Evolutionary conservation across 371 early-diverging fungal genomes (phyloP).

Genomic region (Mortierella sp.): DNA sequence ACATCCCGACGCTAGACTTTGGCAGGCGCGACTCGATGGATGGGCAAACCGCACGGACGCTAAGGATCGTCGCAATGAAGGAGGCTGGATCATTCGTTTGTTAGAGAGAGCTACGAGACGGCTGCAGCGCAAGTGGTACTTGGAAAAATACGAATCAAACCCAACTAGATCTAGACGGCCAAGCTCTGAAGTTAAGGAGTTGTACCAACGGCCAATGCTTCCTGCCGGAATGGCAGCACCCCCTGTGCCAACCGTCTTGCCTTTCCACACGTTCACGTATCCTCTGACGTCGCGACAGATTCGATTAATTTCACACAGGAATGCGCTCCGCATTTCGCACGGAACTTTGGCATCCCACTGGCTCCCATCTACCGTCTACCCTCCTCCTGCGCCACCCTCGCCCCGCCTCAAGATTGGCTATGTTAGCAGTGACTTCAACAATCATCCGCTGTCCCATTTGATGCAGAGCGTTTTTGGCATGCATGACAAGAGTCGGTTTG

Average conservation of each 20-base stretch:
- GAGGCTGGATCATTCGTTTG: conserved; percentile 81
- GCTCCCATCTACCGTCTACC: conserved; percentile 79
- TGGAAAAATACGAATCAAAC: conserved; percentile 59
- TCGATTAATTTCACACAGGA: conserved; percentile 89
- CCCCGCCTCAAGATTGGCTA: conserved; percentile 85
- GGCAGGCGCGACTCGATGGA: conserved; percentile 34
- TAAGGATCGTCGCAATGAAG: conserved; percentile 73
- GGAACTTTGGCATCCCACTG: conserved; percentile 74
- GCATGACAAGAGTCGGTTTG: conserved; percentile 79
- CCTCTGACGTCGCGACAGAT: conserved; percentile 86
- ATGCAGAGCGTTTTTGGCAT: conserved; percentile 96
- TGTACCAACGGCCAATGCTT: conserved; percentile 72
- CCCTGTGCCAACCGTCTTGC: conserved; percentile 88
- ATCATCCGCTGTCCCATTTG: conserved; percentile 92
- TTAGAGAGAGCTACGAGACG: conserved; percentile 72
- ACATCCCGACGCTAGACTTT: conserved; percentile 38
- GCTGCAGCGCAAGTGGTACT: conserved; percentile 78
- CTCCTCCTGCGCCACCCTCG: conserved; percentile 81
- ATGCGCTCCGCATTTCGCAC: conserved; percentile 85
- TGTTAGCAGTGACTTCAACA: conserved; percentile 92
- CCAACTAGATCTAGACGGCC: conserved; percentile 36
- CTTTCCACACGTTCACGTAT: conserved; percentile 96
- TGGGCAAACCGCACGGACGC: conserved; percentile 26
- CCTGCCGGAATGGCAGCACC: conserved; percentile 71
- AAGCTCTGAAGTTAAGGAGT: conserved; percentile 53